phyloP scores from a whole-genome alignment of 495 filamentous ascomycete species.

The Polyplosphaeria fusca region DNA sequence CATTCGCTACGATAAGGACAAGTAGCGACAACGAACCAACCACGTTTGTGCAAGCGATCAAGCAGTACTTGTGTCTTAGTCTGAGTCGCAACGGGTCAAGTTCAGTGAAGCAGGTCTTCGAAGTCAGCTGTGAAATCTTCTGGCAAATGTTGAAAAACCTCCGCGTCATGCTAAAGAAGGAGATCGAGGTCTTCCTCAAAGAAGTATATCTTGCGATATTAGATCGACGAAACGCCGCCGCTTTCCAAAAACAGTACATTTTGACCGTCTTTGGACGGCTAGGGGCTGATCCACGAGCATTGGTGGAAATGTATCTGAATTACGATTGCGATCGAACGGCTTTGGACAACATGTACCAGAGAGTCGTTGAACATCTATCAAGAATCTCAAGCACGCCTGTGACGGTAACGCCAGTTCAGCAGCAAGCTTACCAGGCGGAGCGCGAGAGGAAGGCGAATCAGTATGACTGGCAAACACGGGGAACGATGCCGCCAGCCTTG shows the following conservation, averaged over 20 bases:
- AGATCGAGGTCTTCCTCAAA: slow-evolving; percentile 95
- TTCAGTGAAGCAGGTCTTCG: slow-evolving; percentile 85
- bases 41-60: slow-evolving; percentile 89
- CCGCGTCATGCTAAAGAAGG: slow-evolving; percentile 95
- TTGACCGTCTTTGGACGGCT: slow-evolving; percentile 80
- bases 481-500: slow-evolving; percentile 79
- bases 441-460: slow-evolving; percentile 52
- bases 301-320: slow-evolving; percentile 97
- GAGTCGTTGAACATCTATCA: slow-evolving; percentile 87
- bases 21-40: slow-evolving; percentile 80
- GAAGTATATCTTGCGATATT: slow-evolving; percentile 95
- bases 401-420: slow-evolving; percentile 67
- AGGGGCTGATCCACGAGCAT: slow-evolving; percentile 75
- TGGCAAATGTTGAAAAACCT: slow-evolving; percentile 94
- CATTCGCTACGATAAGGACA: slow-evolving; percentile 82
- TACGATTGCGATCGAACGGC: slow-evolving; percentile 94
- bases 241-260: slow-evolving; percentile 88
- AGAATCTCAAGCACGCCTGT: slow-evolving; percentile 74
- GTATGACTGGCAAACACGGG: slow-evolving; percentile 76
- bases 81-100: slow-evolving; percentile 93
- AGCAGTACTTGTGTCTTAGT: slow-evolving; percentile 91
- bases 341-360: slow-evolving; percentile 95
- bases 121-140: slow-evolving; percentile 95
- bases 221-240: slow-evolving; percentile 78
- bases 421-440: slow-evolving; percentile 80